Evolutionary conservation across 2,329 filamentous ascomycete species (phyloP).

Genomic region (Gnomoniopsis smithogilvyi): DNA sequence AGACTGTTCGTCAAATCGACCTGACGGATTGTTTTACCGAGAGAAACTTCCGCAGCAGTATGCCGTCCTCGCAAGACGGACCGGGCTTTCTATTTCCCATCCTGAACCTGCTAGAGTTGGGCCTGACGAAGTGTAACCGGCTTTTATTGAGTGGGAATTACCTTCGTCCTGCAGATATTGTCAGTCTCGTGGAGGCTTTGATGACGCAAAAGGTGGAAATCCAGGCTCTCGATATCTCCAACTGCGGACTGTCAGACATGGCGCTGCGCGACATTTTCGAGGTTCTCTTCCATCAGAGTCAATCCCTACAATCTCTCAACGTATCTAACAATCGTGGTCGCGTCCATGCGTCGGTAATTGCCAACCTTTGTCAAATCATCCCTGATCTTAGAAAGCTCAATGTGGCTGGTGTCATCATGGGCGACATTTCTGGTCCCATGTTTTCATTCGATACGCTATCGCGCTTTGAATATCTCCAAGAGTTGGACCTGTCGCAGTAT

Average conservation of each 20-base stretch:
- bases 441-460: constrained; percentile 42
- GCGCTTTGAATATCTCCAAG: constrained; percentile 44
- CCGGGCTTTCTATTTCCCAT: constrained; percentile 38
- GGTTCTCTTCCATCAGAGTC: constrained; percentile 41
- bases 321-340: constrained; percentile 52
- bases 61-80: constrained; percentile 6
- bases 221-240: constrained; percentile 47
- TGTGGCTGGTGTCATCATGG: constrained; percentile 48
- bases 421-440: constrained; percentile 41
- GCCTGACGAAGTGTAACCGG: constrained; percentile 48
- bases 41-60: constrained; percentile 18
- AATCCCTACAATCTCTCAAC: constrained; percentile 45
- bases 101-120: constrained; percentile 38
- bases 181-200: constrained; percentile 37
- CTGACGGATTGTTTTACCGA: constrained; percentile 40
- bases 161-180: constrained; percentile 43
- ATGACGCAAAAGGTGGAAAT: constrained; percentile 33
- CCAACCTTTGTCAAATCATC: constrained; percentile 41
- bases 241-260: constrained; percentile 48
- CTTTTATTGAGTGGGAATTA: constrained; percentile 49
- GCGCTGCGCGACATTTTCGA: constrained; percentile 47
- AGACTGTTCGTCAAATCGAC: constrained; percentile 53
- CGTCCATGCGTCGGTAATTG: constrained; percentile 44
- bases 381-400: constrained; percentile 44
- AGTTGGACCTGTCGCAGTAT: constrained; percentile 53